A percentile compares a stretch with the other conserved stretches of the same genome.
Conservation (phyloP, 2,329 filamentous ascomycete species). For the Hymenoscyphus linearis region DNA sequence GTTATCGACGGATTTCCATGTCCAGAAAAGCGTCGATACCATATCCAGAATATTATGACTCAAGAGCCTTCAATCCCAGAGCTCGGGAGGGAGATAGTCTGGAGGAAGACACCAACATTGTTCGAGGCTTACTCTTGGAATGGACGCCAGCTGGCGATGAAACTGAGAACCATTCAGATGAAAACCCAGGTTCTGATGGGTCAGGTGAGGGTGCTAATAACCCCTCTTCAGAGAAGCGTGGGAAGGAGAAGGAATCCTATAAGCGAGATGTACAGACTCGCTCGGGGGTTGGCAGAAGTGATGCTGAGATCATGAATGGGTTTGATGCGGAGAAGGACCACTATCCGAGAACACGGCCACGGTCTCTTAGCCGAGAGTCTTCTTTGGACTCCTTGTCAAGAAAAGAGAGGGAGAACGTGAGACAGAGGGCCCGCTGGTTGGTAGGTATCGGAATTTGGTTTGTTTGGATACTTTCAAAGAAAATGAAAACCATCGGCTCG, state of each 20-base stretch:
- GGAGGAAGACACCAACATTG: slow-evolving; percentile 1
- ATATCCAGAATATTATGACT: slow-evolving; percentile 6
- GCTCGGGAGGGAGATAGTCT: background rate
- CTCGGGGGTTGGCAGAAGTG: background rate
- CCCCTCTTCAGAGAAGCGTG: background rate
- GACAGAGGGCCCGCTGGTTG: no score
- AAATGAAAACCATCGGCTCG: no score
- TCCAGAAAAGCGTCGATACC: background rate
- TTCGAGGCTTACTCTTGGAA: slow-evolving; percentile 3
- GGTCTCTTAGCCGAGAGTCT: background rate
- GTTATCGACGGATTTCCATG: background rate
- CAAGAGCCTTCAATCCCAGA: background rate
- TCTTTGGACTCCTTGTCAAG: background rate
- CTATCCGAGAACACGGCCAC: background rate
- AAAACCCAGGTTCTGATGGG: background rate
- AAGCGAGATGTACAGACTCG: background rate
- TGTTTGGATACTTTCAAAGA: background rate
- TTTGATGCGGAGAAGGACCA: background rate
- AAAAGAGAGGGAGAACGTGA: no score
- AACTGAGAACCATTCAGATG: background rate
- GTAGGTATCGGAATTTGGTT: background rate
- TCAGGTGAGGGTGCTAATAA: background rate
- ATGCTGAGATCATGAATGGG: background rate
- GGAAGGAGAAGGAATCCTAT: background rate
- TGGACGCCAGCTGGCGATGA: slow-evolving; percentile 8